Percentiles rank a stretch among this genome's conserved stretches.
Evolutionary conservation across 345 rosid genomes (phyloP).

Genomic region (Murraya koenigii): DNA sequence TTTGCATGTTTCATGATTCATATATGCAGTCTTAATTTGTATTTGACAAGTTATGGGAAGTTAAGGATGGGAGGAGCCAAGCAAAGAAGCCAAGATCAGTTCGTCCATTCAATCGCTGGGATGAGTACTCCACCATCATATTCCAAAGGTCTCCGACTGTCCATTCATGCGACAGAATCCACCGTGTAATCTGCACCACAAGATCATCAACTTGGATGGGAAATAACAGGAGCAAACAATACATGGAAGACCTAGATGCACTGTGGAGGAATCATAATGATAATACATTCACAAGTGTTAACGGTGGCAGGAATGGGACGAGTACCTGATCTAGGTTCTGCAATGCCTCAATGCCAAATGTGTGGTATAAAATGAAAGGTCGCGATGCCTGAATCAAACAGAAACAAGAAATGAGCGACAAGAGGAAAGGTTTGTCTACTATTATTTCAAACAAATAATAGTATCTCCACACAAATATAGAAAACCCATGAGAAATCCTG

Average conservation of each 20-base stretch:
- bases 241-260: background rate
- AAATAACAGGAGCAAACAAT: background rate
- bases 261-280: background rate
- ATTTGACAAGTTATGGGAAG: background rate
- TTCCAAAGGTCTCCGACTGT: constrained; percentile 93
- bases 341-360: constrained; percentile 51
- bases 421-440: background rate
- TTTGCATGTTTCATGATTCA: background rate
- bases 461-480: background rate
- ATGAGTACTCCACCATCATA: constrained; percentile 72
- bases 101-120: constrained; percentile 50
- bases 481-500: background rate
- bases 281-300: background rate
- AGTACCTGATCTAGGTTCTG: constrained; percentile 59
- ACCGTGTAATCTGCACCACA: constrained; percentile 56
- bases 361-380: constrained; percentile 70
- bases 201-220: too few relatives aligned
- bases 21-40: background rate
- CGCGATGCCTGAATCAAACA: constrained; percentile 60
- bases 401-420: background rate
- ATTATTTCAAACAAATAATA: too few relatives aligned
- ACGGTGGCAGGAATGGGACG: constrained; percentile 12
- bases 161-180: constrained; percentile 78
- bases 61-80: constrained; percentile 77
- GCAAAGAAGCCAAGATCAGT: constrained; percentile 61